Percentiles rank a stretch among this genome's conserved stretches.
Evolutionary conservation across 2,329 filamentous ascomycete genomes (phyloP).

Genomic region (Graphilbum fragrans): DNA sequence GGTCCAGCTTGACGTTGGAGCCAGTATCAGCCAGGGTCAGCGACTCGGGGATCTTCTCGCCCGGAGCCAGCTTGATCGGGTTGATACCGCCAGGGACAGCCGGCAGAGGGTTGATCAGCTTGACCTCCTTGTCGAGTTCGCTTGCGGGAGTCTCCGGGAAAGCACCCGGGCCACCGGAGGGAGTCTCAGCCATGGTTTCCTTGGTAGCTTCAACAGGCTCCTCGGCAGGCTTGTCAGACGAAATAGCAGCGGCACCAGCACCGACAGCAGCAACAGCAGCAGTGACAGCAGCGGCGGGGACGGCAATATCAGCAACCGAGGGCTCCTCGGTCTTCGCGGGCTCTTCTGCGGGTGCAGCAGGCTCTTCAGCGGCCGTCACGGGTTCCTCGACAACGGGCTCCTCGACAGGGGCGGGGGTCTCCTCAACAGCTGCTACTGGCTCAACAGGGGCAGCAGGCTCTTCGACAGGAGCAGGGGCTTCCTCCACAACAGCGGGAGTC

Average conservation of each 20-base stretch:
- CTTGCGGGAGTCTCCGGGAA: conserved; percentile 38
- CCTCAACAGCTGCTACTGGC: no score
- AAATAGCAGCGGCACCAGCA: conserved; percentile 2
- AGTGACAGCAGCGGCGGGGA: conserved; percentile 1
- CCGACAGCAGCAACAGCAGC: conserved; percentile 4
- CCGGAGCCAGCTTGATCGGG: conserved; percentile 66
- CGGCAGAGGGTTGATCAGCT: conserved; percentile 45
- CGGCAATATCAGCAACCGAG: conserved; percentile 3
- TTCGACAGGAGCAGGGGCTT: not conserved
- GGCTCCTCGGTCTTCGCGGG: no score
- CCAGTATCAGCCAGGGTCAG: conserved; percentile 58
- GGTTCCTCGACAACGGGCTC: no score
- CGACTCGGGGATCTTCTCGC: conserved; percentile 66
- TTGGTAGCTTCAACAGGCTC: not conserved
- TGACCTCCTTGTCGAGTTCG: conserved; percentile 39
- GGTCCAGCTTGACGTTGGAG: conserved; percentile 62
- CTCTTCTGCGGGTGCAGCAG: not conserved
- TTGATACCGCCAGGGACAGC: conserved; percentile 57
- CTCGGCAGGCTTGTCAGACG: not conserved
- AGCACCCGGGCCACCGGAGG: conserved; percentile 21
- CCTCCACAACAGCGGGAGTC: no score
- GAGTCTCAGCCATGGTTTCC: not conserved
- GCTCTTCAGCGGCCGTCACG: no score
- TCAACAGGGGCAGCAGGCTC: conserved; percentile 2
- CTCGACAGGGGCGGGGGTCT: conserved; percentile 20